phyloP scores from a whole-genome alignment of 176 grass and related monocot species.

The Aechmea fasciata region DNA sequence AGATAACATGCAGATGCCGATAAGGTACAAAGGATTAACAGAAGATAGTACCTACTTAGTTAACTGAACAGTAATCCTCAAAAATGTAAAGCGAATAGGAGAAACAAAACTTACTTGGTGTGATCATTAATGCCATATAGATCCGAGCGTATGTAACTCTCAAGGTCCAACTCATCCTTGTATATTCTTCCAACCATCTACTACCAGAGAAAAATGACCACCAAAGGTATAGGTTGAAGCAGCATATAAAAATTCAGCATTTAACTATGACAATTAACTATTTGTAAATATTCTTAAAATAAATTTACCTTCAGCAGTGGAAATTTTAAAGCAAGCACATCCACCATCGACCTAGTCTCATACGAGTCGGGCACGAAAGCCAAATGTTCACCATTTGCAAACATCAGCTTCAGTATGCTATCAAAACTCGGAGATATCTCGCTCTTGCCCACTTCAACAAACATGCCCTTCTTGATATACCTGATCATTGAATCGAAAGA shows the following conservation, averaged over 20 bases:
- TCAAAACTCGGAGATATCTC: slow-evolving; percentile 46
- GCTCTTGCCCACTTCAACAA: slow-evolving; percentile 40
- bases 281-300: background rate
- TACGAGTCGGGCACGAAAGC: slow-evolving; percentile 35
- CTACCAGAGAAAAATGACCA: slow-evolving; percentile 2
- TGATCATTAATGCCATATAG: slow-evolving; percentile 32
- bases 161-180: slow-evolving; percentile 33
- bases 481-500: slow-evolving; percentile 17
- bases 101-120: slow-evolving; percentile 22
- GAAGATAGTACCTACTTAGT: background rate
- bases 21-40: background rate
- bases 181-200: slow-evolving; percentile 40
- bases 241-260: background rate
- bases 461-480: slow-evolving; percentile 37
- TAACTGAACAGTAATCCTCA: no score
- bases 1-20: no score
- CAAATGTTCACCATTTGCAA: slow-evolving; percentile 29
- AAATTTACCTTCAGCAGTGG: slow-evolving; percentile 31
- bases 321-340: slow-evolving; percentile 28
- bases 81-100: background rate
- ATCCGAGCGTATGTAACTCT: slow-evolving; percentile 38
- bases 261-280: background rate
- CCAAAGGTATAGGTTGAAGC: background rate
- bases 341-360: slow-evolving; percentile 25
- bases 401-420: slow-evolving; percentile 28